Percentiles rank a stretch among this genome's conserved stretches.
These are phyloP conservation scores for Collybiopsis luxurians DNA, from an alignment of 768 basidiomycete species.

Conservation along the genomic window DNA sequence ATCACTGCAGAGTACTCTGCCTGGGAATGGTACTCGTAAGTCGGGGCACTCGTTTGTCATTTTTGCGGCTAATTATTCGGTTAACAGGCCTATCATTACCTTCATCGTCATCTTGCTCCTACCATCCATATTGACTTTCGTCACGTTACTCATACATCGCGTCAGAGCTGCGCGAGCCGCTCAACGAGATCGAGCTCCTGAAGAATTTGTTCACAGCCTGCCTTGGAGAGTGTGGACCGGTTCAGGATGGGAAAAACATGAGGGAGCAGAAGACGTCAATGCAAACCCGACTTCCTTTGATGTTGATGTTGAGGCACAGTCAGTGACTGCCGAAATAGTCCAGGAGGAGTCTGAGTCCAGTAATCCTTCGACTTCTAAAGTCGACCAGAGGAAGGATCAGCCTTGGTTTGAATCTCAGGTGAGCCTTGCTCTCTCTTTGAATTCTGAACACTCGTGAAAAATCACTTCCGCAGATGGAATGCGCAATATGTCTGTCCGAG, in stretches of 20 bases:
- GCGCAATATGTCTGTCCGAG: conserved; percentile 88
- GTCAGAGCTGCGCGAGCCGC: conserved; percentile 81
- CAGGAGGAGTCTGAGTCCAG: conserved; percentile 15
- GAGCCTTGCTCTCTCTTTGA: not conserved
- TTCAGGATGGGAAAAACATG: conserved; percentile 76
- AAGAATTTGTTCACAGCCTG: conserved; percentile 71
- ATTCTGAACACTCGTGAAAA: not conserved
- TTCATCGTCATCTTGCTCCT: conserved; percentile 87
- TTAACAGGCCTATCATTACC: conserved; percentile 72
- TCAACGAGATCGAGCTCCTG: conserved; percentile 80
- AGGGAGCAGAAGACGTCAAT: conserved; percentile 31
- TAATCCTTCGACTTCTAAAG: conserved; percentile 36
- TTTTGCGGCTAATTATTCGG: not conserved
- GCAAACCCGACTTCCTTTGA: conserved; percentile 27
- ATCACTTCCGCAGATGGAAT: conserved; percentile 58
- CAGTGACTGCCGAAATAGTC: conserved; percentile 22
- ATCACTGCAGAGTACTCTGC: conserved; percentile 78
- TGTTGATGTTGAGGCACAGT: conserved; percentile 36
- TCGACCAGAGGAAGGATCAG: conserved; percentile 28
- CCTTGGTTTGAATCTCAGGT: conserved; percentile 67
- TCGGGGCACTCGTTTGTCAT: conserved; percentile 13
- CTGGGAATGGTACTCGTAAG: conserved; percentile 93
- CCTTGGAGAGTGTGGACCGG: conserved; percentile 86
- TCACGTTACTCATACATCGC: conserved; percentile 88
- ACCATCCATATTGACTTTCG: conserved; percentile 84